Percentiles rank a stretch among this genome's conserved stretches.
These are phyloP conservation scores for Tetrapisispora taiwanensis DNA, from an alignment of 805 yeast genomes.

Conservation along the genomic window DNA sequence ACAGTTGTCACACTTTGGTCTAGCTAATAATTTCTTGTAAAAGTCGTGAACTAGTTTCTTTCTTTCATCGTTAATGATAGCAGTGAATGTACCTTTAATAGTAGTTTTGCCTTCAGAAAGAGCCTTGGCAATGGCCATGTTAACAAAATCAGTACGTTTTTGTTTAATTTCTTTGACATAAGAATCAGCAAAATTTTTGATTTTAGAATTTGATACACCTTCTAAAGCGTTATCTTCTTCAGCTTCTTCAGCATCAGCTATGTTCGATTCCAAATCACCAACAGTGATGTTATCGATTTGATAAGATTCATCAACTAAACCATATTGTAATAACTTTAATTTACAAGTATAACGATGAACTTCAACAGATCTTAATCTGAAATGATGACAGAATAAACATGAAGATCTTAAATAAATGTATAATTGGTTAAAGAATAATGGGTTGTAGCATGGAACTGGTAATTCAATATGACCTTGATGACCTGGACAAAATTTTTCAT, in stretches of 20 bases:
- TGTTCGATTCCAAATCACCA: slow-evolving; percentile 26
- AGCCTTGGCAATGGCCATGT: slow-evolving; percentile 60
- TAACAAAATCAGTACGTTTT: slow-evolving; percentile 61
- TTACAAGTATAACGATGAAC: slow-evolving; percentile 70
- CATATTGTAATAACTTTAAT: slow-evolving; percentile 75
- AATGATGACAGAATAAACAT: slow-evolving; percentile 85
- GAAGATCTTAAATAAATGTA: slow-evolving; percentile 73
- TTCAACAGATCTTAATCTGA: slow-evolving; percentile 60
- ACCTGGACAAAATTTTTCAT: slow-evolving; percentile 92
- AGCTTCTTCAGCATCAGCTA: slow-evolving; percentile 36
- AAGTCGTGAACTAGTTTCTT: slow-evolving; percentile 63
- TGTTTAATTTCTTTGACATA: slow-evolving; percentile 40
- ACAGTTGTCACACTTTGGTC: slow-evolving; percentile 92
- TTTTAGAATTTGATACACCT: slow-evolving; percentile 14
- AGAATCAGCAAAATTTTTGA: slow-evolving; percentile 29
- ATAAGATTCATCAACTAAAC: slow-evolving; percentile 68
- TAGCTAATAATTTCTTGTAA: slow-evolving; percentile 57
- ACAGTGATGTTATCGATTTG: slow-evolving; percentile 55
- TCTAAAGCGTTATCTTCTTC: slow-evolving; percentile 26
- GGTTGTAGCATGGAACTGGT: slow-evolving; percentile 92
- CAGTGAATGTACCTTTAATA: slow-evolving; percentile 62
- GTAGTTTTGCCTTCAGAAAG: slow-evolving; percentile 65
- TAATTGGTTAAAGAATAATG: slow-evolving; percentile 86
- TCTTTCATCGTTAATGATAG: slow-evolving; percentile 81
- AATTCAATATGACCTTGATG: slow-evolving; percentile 97